These are phyloP conservation scores for Chytriomyces hyalinus DNA, from an alignment of 192 early-diverging fungal genomes.

Conservation along the genomic window DNA sequence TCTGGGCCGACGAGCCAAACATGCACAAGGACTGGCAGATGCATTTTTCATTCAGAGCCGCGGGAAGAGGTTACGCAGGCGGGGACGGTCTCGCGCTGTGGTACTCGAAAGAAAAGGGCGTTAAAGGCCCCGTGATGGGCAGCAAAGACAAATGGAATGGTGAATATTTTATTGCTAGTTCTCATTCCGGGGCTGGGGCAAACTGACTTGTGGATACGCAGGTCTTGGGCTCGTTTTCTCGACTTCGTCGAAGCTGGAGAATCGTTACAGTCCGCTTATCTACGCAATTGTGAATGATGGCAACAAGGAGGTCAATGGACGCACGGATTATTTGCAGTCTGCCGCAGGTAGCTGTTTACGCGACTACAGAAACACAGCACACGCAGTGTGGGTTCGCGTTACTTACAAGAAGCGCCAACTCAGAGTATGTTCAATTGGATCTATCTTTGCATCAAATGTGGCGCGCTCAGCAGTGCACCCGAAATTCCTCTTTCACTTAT, in stretches of 20 bases:
- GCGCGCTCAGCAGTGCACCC: not conserved
- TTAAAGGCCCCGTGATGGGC: conserved; percentile 68
- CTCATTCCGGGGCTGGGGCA: conserved; percentile 24
- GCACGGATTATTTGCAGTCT: conserved; percentile 43
- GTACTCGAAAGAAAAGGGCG: conserved; percentile 66
- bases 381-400: conserved; percentile 60
- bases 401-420: conserved; percentile 67
- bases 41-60: conserved; percentile 64
- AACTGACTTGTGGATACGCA: conserved; percentile 10
- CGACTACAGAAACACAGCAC: conserved; percentile 69
- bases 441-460: conserved; percentile 12
- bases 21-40: conserved; percentile 75
- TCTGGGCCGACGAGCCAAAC: conserved; percentile 69
- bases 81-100: conserved; percentile 82
- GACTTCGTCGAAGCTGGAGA: conserved; percentile 18
- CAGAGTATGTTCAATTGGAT: conserved; percentile 18
- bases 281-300: conserved; percentile 74
- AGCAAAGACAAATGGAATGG: conserved; percentile 69
- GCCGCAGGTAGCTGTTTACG: conserved; percentile 60
- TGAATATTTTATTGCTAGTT: conserved; percentile 12
- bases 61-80: conserved; percentile 64
- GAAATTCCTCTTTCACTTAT: too few species aligned
- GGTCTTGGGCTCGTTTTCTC: conserved; percentile 23
- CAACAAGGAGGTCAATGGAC: conserved; percentile 50
- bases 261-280: conserved; percentile 59